phyloP scores from a whole-genome alignment of 345 rosid species.

The Eucalyptus victrix region DNA sequence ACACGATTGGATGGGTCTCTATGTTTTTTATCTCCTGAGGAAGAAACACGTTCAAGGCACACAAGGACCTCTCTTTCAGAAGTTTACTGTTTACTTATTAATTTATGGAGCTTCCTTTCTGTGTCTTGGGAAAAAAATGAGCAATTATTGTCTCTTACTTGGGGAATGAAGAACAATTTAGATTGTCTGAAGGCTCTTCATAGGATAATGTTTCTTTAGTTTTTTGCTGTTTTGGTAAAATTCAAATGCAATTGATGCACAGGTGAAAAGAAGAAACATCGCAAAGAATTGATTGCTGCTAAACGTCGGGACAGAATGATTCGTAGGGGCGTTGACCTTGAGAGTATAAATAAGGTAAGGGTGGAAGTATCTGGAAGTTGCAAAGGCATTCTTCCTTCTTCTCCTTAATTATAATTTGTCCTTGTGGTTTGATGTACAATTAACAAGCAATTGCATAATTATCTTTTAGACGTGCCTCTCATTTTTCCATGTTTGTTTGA shows the following conservation, averaged over 20 bases:
- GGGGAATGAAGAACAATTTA: background rate
- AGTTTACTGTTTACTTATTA: background rate
- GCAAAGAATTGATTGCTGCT: constrained; percentile 64
- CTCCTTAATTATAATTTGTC: background rate
- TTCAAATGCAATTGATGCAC: background rate
- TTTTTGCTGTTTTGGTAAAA: background rate
- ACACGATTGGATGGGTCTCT: background rate
- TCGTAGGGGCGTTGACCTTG: constrained; percentile 67
- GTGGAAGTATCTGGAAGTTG: background rate
- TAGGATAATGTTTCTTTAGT: background rate
- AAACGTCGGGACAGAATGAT: constrained; percentile 79
- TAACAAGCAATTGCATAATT: background rate
- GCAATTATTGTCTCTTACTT: background rate
- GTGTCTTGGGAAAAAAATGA: background rate
- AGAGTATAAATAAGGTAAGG: constrained; percentile 51
- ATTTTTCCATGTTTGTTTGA: background rate
- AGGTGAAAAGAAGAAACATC: constrained; percentile 80
- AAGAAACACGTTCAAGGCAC: background rate
- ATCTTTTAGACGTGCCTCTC: background rate
- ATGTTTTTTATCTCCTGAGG: background rate
- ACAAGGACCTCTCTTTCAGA: background rate
- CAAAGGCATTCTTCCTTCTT: background rate
- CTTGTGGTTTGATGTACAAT: background rate
- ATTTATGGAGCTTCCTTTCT: background rate
- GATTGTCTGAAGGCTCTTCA: background rate